Percentiles rank a stretch among this genome's conserved stretches.
Evolutionary conservation across 768 basidiomycete species (phyloP).

Genomic region (Mrakia frigida): DNA sequence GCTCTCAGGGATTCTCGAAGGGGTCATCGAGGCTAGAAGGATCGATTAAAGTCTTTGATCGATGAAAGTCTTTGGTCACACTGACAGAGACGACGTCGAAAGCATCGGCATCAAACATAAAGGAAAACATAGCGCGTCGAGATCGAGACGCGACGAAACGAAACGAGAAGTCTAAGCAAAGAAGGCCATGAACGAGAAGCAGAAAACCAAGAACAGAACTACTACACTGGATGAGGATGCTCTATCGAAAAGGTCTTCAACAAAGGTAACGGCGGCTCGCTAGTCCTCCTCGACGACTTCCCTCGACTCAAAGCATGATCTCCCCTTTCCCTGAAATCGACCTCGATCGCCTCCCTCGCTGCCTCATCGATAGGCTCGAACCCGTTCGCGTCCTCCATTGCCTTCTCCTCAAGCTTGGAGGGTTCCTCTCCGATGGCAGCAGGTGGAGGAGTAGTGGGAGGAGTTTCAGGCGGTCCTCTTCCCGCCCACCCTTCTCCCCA

Average conservation of each 20-base stretch:
- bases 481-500: slow-evolving; percentile 29
- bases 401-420: not conserved
- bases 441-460: not conserved
- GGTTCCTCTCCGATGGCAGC: slow-evolving; percentile 7
- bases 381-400: not conserved
- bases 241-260: not conserved
- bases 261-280: not conserved
- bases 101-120: too few species aligned
- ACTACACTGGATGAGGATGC: not conserved
- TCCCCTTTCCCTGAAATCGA: not conserved
- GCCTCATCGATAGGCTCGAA: not conserved
- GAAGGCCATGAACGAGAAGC: too few species aligned
- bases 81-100: too few species aligned
- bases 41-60: too few species aligned
- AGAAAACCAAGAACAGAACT: too few species aligned
- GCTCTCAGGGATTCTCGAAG: too few species aligned
- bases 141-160: too few species aligned
- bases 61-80: too few species aligned
- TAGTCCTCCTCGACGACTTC: not conserved
- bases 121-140: too few species aligned
- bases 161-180: too few species aligned
- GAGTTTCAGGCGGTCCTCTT: not conserved
- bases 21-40: too few species aligned
- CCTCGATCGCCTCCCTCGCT: not conserved
- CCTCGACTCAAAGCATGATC: not conserved